Percentiles rank a stretch among this genome's conserved stretches.
These are phyloP conservation scores for Colletotrichum plurivorum DNA, from an alignment of 2,329 filamentous ascomycete species.

Conservation along the genomic window DNA sequence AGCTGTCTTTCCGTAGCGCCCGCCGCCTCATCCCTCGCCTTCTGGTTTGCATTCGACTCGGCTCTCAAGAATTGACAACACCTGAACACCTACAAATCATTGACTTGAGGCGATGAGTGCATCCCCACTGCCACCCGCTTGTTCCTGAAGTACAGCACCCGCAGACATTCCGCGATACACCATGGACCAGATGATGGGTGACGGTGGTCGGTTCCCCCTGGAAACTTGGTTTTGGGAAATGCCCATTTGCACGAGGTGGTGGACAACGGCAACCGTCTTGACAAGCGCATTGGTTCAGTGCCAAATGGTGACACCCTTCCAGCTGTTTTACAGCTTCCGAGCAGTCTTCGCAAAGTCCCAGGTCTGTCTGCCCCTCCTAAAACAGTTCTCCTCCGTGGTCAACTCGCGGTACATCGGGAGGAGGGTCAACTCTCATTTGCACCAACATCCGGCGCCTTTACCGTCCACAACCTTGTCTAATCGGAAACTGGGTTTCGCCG, in stretches of 20 bases:
- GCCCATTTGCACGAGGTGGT: conserved; percentile 95
- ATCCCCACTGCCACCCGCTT: not conserved
- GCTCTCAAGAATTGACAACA: not conserved
- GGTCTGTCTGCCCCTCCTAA: conserved; percentile 64
- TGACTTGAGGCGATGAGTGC: conserved; percentile 19
- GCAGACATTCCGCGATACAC: not conserved
- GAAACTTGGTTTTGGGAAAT: conserved; percentile 99
- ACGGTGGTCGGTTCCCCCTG: conserved; percentile 79
- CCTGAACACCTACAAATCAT: not conserved
- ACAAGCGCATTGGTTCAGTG: conserved; percentile 94
- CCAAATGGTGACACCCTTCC: conserved; percentile 91
- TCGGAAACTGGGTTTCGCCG: too few relatives aligned
- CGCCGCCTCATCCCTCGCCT: too few relatives aligned
- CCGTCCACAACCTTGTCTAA: too few relatives aligned
- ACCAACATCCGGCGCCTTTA: too few relatives aligned
- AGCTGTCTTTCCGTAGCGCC: too few relatives aligned
- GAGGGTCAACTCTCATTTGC: too few relatives aligned
- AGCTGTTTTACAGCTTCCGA: conserved; percentile 96
- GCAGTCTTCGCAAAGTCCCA: conserved; percentile 93
- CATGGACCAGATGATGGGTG: conserved; percentile 73
- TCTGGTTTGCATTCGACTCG: too few relatives aligned
- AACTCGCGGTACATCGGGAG: not conserved
- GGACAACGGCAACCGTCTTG: conserved; percentile 92
- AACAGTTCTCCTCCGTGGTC: not conserved
- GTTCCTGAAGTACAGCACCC: conserved; percentile 15